Conservation (phyloP, 164 flowering plant genomes). For the Warburgia ugandensis region DNA sequence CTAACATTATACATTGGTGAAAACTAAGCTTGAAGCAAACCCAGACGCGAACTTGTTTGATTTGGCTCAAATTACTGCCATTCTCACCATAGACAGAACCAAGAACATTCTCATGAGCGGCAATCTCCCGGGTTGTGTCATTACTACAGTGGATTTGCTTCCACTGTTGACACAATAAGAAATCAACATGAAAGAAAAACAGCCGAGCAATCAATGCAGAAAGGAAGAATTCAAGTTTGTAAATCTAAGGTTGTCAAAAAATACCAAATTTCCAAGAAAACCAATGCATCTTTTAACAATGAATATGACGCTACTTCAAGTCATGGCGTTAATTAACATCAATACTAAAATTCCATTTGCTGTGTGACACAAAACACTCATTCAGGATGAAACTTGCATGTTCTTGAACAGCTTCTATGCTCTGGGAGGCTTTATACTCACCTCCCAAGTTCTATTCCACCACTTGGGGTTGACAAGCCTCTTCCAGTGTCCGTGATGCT, state of each 20-base stretch:
- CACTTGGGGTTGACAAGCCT: constrained; percentile 35
- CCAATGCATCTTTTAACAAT: too few relatives aligned
- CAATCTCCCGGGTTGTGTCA: constrained; percentile 76
- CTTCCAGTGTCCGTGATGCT: constrained; percentile 27
- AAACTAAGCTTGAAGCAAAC: not conserved
- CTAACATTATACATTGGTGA: not conserved
- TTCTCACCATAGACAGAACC: constrained; percentile 71
- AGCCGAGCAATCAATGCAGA: too few relatives aligned
- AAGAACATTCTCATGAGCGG: constrained; percentile 52
- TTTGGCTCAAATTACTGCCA: constrained; percentile 58
- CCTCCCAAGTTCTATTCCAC: constrained; percentile 65
- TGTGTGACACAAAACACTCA: too few relatives aligned
- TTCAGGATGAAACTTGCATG: not conserved
- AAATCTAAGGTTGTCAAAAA: not conserved
- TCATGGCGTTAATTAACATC: too few relatives aligned
- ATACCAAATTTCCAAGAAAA: too few relatives aligned
- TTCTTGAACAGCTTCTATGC: not conserved
- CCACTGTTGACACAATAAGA: constrained; percentile 47
- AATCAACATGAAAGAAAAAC: too few relatives aligned
- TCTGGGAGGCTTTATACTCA: too few relatives aligned
- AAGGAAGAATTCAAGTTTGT: too few relatives aligned
- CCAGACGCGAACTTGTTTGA: constrained; percentile 55
- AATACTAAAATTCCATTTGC: too few relatives aligned
- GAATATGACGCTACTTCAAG: too few relatives aligned
- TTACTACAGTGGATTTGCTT: constrained; percentile 56